These are phyloP conservation scores for Metschnikowia hibisci DNA, from an alignment of 805 yeast genomes.

Conservation along the genomic window DNA sequence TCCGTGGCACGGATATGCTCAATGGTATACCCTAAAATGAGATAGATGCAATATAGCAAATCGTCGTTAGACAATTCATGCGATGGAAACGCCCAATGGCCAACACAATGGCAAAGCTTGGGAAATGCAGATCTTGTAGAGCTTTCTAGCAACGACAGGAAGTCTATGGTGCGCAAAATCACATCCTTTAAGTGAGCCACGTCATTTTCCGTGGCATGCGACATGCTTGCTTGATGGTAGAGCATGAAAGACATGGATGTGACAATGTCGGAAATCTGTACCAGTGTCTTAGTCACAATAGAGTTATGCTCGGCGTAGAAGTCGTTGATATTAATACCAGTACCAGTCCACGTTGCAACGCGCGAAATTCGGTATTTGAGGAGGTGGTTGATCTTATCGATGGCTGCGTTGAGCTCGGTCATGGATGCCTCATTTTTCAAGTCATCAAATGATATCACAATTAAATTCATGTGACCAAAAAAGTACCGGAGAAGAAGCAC, in stretches of 20 bases:
- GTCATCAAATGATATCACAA: conserved; percentile 19
- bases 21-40: conserved; percentile 49
- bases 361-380: conserved; percentile 33
- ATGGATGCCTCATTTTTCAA: conserved; percentile 10
- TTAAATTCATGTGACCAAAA: conserved; percentile 36
- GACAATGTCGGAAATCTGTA: conserved; percentile 22
- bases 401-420: conserved; percentile 18
- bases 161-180: conserved; percentile 29
- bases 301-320: conserved; percentile 7
- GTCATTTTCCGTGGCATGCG: conserved; percentile 20
- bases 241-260: conserved; percentile 37
- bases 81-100: conserved; percentile 69
- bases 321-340: conserved; percentile 22
- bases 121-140: conserved; percentile 23
- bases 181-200: conserved; percentile 23
- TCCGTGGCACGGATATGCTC: conserved; percentile 18
- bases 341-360: conserved; percentile 44
- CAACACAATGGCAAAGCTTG: conserved; percentile 39
- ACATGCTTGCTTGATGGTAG: conserved; percentile 23
- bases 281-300: conserved; percentile 5
- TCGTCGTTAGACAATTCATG: conserved; percentile 64
- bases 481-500: conserved; percentile 31
- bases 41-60: conserved; percentile 53
- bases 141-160: conserved; percentile 25
- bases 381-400: conserved; percentile 22